phyloP scores from a whole-genome alignment of 1,284 basidiomycete genomes.

The Apiotrichum akiyoshidainum region DNA sequence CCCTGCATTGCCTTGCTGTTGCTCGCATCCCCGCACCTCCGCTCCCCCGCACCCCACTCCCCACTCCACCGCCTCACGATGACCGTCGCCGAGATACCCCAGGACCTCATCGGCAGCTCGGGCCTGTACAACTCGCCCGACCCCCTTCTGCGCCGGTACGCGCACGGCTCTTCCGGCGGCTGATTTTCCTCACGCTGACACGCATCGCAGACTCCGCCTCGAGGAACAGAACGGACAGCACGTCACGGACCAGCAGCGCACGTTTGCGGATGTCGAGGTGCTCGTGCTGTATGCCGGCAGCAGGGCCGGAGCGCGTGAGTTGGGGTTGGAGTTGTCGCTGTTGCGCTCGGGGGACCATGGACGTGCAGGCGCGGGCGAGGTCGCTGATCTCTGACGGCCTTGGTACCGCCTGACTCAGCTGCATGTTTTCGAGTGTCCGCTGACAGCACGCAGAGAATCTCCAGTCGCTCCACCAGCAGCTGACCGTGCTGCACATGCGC shows the following conservation, averaged over 20 bases:
- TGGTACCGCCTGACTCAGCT: background rate
- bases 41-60: background rate
- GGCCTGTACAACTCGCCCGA: constrained; percentile 45
- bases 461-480: constrained; percentile 6
- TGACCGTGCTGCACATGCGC: constrained; percentile 11
- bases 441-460: constrained; percentile 18
- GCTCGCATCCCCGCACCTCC: no score
- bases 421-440: background rate
- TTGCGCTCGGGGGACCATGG: background rate
- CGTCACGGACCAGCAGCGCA: constrained; percentile 39
- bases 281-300: constrained; percentile 49
- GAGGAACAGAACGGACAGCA: constrained; percentile 42
- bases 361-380: background rate
- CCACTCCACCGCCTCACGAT: background rate
- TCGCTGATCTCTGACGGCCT: no score
- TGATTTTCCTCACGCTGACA: background rate
- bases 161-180: background rate
- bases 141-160: constrained; percentile 45
- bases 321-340: background rate
- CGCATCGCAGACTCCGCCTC: constrained; percentile 41
- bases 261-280: constrained; percentile 44
- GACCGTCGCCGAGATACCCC: constrained; percentile 28
- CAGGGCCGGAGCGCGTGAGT: constrained; percentile 41
- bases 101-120: constrained; percentile 40
- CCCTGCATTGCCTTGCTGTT: background rate